These are phyloP conservation scores for Rhodotorula sp. DNA, from an alignment of 1,284 basidiomycete genomes.

Conservation along the genomic window DNA sequence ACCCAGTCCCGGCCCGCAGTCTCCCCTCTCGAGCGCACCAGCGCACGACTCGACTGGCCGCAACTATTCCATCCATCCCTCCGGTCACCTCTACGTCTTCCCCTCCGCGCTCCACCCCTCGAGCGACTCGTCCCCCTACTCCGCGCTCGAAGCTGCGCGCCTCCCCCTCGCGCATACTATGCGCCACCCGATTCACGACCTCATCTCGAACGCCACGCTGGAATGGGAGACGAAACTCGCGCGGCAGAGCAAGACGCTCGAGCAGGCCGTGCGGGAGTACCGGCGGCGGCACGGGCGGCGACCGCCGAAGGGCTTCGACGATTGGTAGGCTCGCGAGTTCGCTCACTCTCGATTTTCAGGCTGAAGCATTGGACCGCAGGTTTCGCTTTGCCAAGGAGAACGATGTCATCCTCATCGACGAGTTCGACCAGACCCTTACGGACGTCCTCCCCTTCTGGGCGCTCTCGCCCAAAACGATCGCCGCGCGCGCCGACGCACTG, in stretches of 20 bases:
- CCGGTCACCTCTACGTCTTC: slow-evolving; percentile 37
- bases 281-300: slow-evolving; percentile 39
- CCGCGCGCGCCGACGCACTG: slow-evolving; percentile 37
- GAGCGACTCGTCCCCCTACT: slow-evolving; percentile 10
- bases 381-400: slow-evolving; percentile 47
- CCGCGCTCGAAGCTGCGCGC: slow-evolving; percentile 1
- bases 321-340: slow-evolving; percentile 41
- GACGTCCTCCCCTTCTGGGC: slow-evolving; percentile 47
- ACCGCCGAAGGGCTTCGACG: slow-evolving; percentile 49
- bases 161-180: slow-evolving; percentile 17
- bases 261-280: slow-evolving; percentile 47
- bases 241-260: slow-evolving; percentile 45
- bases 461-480: slow-evolving; percentile 40
- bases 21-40: background rate
- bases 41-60: background rate
- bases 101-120: slow-evolving; percentile 30
- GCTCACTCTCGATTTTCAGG: background rate
- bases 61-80: slow-evolving; percentile 31
- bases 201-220: slow-evolving; percentile 44
- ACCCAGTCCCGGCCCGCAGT: background rate
- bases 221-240: slow-evolving; percentile 44
- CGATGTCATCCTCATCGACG: slow-evolving; percentile 48
- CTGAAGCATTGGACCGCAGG: slow-evolving; percentile 26
- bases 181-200: slow-evolving; percentile 46
- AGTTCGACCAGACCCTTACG: slow-evolving; percentile 48